Base-by-base conservation (phyloP, 345 rosid genomes). In the Linum usitatissimum region DNA sequence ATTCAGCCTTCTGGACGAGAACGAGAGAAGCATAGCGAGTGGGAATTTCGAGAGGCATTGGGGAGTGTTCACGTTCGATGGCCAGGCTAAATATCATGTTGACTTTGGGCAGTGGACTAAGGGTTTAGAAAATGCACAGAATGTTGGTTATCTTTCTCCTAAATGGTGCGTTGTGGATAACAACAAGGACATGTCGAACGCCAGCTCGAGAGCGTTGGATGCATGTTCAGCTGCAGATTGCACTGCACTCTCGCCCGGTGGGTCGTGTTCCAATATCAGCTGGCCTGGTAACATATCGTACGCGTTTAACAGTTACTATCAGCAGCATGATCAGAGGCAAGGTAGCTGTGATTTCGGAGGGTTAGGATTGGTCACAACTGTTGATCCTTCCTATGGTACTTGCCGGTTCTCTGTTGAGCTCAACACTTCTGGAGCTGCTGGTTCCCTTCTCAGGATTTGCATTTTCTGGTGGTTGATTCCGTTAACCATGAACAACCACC, bases 11-110 rank as follows among this genome's bases (percentile, higher is more conserved):
- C 71, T 91, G 45, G 96, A 88, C 51, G 98, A 91, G 78, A 90
- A 88, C 75, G 77, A 81, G 62, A 76, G 85, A 53, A 77, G 73
- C 71, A 55, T 69, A 42, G 74, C 76, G 57, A 65, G 78, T 0
- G 98, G 96, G 56, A 84, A 80, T 70, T 86, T 86, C 36, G 96
- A 88, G 80, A 79, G 96, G 62, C 96, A 91, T 14, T 91, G 95
- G 96, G 98, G 98, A 14, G 60, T 88, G 30, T 91, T 86, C 77
- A 86, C 95, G 42, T 91, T 91, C 42, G 98, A 91, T 64, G 98
- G 98, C 59, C 98, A 88, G 79, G 95, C 88, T 69, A 91, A 88
- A 70, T 91, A 82, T 77, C 72, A 54, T 53, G 65, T 85, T 65
- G 75, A 75, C 64, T 72, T 91, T 62, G 88, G 81, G 54, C 86